Evolutionary conservation across 352 stramenopile species (phyloP), one percentile per base, ranked within the genome.

Genomic region (Pythium pectinolyticum): DNA sequence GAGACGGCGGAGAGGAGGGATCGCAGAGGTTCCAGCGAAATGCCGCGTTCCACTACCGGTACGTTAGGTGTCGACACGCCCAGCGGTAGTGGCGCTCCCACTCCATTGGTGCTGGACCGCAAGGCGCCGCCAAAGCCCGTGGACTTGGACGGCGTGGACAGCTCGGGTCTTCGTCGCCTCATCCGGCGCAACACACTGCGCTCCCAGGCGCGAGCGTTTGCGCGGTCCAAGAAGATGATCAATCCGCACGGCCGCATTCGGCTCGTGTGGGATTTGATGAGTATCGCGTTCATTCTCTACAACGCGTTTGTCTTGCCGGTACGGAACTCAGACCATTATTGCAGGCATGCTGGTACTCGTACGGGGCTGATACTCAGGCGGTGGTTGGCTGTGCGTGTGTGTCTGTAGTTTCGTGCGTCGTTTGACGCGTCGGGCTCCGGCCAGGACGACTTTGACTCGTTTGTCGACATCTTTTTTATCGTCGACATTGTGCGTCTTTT

Each of bases 211-310:
- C 48, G 43, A 22, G 45, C 19, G 24, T 53, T 45, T 34, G 19
- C 34, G 19, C 10, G 51, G 6, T 70, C 70, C 28, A 70, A 61
- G 25, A 56, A 72, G 57, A 88, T 91, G 75, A 75, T 89, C 46
- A 73, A 87, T 25, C 82, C 82, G 5, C 80, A 87, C 48, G 73
- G 80, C 2, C 69, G 69, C 46, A 74, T 88, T 54, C 80, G 82
- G 8, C 67, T 91, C 9, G 66, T 58, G 28, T 91, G 82, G 82
- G 82, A 91, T 62, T 56, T 89, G 24, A 64, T 78, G 24, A 88
- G 82, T 55, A 89, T 91, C 35, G 57, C 20, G 14, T 88, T 91
- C 61, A 91, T 89, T 57, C 84, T 89, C 30, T 89, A 87, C 70
- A 91, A 89, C 46, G 82, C 82, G 3, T 73, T 91, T 37, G 69